Percentiles rank a stretch among this genome's conserved stretches.
These are phyloP conservation scores for Podila clonocystis DNA, from an alignment of 192 early-diverging fungal genomes.

Conservation along the genomic window DNA sequence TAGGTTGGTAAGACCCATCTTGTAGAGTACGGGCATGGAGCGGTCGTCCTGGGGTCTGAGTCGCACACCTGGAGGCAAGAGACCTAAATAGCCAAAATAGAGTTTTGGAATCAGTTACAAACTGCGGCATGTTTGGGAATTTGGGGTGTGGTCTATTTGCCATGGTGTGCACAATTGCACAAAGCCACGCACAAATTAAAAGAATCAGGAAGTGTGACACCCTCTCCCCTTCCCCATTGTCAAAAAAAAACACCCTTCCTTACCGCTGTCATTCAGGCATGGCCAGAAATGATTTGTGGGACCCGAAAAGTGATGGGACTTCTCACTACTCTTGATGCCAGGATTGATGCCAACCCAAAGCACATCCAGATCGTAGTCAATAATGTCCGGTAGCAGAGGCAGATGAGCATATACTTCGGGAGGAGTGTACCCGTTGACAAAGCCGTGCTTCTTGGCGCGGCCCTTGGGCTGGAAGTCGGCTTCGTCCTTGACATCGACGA, in stretches of 20 bases:
- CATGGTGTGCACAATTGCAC: not conserved
- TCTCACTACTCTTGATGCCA: constrained; percentile 65
- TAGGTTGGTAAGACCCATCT: constrained; percentile 75
- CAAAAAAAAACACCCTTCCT: not conserved
- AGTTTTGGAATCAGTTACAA: not conserved
- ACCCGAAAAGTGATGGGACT: constrained; percentile 74
- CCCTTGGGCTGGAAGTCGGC: not conserved
- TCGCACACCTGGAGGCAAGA: constrained; percentile 56
- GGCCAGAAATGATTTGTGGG: constrained; percentile 81
- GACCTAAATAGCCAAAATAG: not conserved
- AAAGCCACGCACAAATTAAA: not conserved
- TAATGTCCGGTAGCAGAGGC: constrained; percentile 48
- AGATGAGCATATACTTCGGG: constrained; percentile 39
- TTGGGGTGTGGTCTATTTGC: not conserved
- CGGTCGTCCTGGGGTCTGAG: constrained; percentile 64
- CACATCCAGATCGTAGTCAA: constrained; percentile 62
- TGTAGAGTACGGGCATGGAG: constrained; percentile 54
- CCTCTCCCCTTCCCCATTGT: too few species aligned
- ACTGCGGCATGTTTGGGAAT: too few species aligned
- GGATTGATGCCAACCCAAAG: constrained; percentile 84
- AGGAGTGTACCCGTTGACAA: constrained; percentile 20
- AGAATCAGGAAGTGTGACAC: not conserved
- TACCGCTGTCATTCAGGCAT: constrained; percentile 70
- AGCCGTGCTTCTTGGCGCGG: constrained; percentile 12
- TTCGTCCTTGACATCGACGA: constrained; percentile 5